Evolutionary conservation across 345 rosid genomes (phyloP).

Genomic region (Pugionium cornutum): DNA sequence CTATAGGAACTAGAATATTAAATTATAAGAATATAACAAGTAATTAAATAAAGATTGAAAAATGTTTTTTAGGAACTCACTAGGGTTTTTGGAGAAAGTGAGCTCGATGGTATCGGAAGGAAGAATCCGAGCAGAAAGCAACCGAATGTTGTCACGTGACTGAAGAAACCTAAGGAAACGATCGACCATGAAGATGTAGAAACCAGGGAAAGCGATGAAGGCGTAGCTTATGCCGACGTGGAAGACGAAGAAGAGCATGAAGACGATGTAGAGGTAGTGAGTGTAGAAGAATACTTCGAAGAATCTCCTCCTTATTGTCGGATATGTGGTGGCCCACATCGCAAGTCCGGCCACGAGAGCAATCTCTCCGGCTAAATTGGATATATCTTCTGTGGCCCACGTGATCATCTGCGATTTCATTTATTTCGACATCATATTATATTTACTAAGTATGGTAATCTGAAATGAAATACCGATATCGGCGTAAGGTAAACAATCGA

Average conservation of each 20-base stretch:
- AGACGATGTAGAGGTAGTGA: constrained; percentile 68
- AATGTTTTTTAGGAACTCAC: constrained; percentile 32
- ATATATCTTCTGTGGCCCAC: constrained; percentile 46
- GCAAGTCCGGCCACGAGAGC: constrained; percentile 56
- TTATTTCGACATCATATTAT: neutral
- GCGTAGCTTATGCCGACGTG: constrained; percentile 62
- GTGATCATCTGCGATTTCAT: constrained; percentile 36
- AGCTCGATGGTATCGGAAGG: constrained; percentile 65
- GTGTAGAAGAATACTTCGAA: constrained; percentile 83
- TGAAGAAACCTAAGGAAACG: constrained; percentile 75
- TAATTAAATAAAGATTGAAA: no score
- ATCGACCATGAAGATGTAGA: constrained; percentile 74
- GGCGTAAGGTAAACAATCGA: neutral
- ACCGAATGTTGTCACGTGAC: constrained; percentile 48
- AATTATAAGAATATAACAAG: no score
- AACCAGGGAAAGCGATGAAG: constrained; percentile 67
- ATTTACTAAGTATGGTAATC: neutral
- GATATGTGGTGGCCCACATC: constrained; percentile 65
- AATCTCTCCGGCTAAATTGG: constrained; percentile 72
- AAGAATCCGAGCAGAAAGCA: constrained; percentile 62
- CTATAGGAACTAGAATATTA: no score
- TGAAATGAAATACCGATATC: neutral
- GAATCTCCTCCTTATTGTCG: constrained; percentile 51
- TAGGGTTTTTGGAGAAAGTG: constrained; percentile 63
- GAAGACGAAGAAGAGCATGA: constrained; percentile 62